phyloP scores from a whole-genome alignment of 805 yeast genomes.

The Sugiyamaella americana region DNA sequence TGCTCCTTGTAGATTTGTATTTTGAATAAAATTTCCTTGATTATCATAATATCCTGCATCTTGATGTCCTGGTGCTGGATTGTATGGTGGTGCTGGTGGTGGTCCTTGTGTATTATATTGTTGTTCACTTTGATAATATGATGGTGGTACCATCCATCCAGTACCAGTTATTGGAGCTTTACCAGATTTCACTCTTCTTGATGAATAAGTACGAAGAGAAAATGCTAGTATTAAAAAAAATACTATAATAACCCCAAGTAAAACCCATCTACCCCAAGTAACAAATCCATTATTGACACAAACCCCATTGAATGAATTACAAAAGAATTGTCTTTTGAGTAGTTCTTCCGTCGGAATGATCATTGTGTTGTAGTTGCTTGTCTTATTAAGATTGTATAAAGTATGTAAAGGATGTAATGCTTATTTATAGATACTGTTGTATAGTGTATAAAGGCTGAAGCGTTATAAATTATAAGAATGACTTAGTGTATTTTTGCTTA shows the following conservation, averaged over 20 bases:
- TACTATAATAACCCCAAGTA: conserved; percentile 27
- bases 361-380: background rate
- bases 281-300: conserved; percentile 26
- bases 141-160: conserved; percentile 83
- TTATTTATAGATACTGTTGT: too few species aligned
- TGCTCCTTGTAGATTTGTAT: background rate
- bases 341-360: conserved; percentile 5
- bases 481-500: too few species aligned
- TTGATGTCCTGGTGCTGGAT: conserved; percentile 26
- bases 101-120: conserved; percentile 34
- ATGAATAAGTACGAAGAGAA: conserved; percentile 22
- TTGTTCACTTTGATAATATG: conserved; percentile 51
- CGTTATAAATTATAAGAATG: too few species aligned
- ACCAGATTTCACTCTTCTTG: conserved; percentile 31
- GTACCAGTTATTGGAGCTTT: conserved; percentile 65
- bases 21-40: conserved; percentile 39
- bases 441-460: too few species aligned
- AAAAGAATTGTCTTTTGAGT: conserved; percentile 6
- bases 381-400: too few species aligned
- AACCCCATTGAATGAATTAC: conserved; percentile 6
- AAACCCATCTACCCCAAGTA: conserved; percentile 34
- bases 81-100: conserved; percentile 26
- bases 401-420: too few species aligned
- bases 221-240: conserved; percentile 22
- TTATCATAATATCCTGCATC: conserved; percentile 77